phyloP scores from a whole-genome alignment of 495 filamentous ascomycete species.

The Hyaloscypha finlandica region DNA sequence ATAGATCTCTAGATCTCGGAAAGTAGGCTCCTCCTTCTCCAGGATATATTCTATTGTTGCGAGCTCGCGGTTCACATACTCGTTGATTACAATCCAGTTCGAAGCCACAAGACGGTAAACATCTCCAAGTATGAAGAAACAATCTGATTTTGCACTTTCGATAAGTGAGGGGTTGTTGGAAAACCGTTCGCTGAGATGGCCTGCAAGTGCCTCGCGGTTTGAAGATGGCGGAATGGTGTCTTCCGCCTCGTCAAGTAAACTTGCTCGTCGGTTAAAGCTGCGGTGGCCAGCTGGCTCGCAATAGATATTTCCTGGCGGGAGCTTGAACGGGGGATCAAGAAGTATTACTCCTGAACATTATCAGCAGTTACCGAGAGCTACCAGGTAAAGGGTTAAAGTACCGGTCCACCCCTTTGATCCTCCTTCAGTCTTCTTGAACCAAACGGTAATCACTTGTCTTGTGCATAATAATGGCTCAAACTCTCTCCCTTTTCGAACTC shows the following conservation, averaged over 20 bases:
- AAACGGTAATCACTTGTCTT: constrained; percentile 9
- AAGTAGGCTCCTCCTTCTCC: constrained; percentile 21
- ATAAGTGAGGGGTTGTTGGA: constrained; percentile 7
- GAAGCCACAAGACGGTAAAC: constrained; percentile 30
- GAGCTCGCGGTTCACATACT: constrained; percentile 29
- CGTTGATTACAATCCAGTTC: constrained; percentile 30
- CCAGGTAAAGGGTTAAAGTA: not conserved
- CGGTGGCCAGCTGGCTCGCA: constrained; percentile 10
- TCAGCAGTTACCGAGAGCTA: not conserved
- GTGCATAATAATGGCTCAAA: constrained; percentile 13
- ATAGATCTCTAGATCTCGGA: constrained; percentile 19
- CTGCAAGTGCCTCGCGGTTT: constrained; percentile 2
- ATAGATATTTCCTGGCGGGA: constrained; percentile 1
- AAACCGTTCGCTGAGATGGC: constrained; percentile 8
- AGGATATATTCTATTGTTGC: constrained; percentile 27
- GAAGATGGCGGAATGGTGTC: not conserved
- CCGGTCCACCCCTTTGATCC: constrained; percentile 10
- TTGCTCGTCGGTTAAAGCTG: constrained; percentile 4
- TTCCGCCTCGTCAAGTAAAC: not conserved
- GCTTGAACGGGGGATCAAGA: constrained; percentile 27
- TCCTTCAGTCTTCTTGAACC: not conserved
- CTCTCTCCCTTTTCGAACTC: not conserved
- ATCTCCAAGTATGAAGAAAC: constrained; percentile 21
- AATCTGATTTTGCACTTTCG: not conserved
- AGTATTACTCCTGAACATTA: constrained; percentile 25